Evolutionary conservation across 352 stramenopile genomes (phyloP).

Genomic region (Phytophthora meadii): DNA sequence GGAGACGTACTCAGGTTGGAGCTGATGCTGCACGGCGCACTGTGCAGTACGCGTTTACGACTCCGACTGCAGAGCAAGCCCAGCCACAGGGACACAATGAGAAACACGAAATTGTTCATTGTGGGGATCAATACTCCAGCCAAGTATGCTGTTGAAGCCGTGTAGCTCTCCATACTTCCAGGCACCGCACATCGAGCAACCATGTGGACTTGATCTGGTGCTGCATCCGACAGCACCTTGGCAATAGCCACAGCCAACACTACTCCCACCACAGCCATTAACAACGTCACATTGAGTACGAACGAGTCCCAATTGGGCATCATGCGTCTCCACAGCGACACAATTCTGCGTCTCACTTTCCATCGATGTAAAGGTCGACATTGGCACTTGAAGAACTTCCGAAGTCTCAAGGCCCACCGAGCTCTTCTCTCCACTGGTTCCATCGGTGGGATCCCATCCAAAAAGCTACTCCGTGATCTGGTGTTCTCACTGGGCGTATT

Average conservation of each 20-base stretch:
- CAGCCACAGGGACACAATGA: conserved; percentile 74
- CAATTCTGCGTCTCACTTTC: conserved; percentile 30
- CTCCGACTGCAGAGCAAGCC: conserved; percentile 81
- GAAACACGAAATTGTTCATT: conserved; percentile 76
- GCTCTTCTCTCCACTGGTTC: conserved; percentile 29
- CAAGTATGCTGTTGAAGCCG: conserved; percentile 52
- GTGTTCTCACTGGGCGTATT: conserved; percentile 43
- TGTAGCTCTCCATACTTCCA: conserved; percentile 31
- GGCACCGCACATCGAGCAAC: conserved; percentile 51
- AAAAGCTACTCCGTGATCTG: conserved; percentile 34
- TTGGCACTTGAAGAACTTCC: conserved; percentile 35
- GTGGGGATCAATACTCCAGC: conserved; percentile 59
- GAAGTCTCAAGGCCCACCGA: conserved; percentile 24
- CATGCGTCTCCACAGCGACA: conserved; percentile 61
- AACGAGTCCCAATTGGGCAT: conserved; percentile 81
- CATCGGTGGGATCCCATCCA: conserved; percentile 37
- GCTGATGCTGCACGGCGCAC: conserved; percentile 62
- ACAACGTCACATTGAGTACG: conserved; percentile 62
- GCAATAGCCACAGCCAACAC: conserved; percentile 48
- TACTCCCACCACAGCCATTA: conserved; percentile 59
- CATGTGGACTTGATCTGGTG: conserved; percentile 42
- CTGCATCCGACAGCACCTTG: conserved; percentile 36
- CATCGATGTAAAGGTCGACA: conserved; percentile 26
- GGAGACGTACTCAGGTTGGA: conserved; percentile 75
- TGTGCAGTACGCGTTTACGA: conserved; percentile 72